Percentiles rank a stretch among this genome's conserved stretches.
phyloP scores from a whole-genome alignment of 768 basidiomycete species.

The Lactarius sp. region DNA sequence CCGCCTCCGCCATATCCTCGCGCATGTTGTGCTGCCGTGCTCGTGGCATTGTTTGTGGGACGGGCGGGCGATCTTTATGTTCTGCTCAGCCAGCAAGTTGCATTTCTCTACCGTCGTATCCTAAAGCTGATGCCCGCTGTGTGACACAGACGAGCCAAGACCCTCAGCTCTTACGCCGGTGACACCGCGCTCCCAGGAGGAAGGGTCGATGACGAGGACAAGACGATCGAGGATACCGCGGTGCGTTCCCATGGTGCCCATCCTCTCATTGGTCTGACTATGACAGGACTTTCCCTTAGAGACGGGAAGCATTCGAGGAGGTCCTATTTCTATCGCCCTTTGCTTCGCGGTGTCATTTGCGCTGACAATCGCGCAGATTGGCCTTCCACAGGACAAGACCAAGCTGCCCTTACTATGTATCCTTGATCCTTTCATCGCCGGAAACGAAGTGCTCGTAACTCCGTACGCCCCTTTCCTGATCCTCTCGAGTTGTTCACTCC shows the following conservation, averaged over 20 bases:
- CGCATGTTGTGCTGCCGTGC: constrained; percentile 63
- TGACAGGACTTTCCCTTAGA: constrained; percentile 36
- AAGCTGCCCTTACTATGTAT: constrained; percentile 74
- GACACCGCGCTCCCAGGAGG: constrained; percentile 90
- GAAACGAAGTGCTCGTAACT: constrained; percentile 68
- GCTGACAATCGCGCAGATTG: constrained; percentile 50
- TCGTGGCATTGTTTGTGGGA: constrained; percentile 83
- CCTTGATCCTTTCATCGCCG: constrained; percentile 74
- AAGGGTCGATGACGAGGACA: constrained; percentile 65
- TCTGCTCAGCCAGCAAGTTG: constrained; percentile 66
- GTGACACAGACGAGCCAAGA: constrained; percentile 58
- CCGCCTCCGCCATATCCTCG: constrained; percentile 42
- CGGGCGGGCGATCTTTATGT: constrained; percentile 82
- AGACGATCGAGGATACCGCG: constrained; percentile 71
- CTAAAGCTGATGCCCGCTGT: not conserved
- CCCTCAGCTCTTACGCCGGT: constrained; percentile 72
- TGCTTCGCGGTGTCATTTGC: not conserved
- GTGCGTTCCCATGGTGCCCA: constrained; percentile 39
- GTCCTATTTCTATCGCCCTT: constrained; percentile 35
- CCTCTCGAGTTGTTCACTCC: not conserved
- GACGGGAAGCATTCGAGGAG: constrained; percentile 90
- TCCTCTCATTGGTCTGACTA: not conserved
- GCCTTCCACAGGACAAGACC: constrained; percentile 64
- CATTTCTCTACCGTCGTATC: not conserved
- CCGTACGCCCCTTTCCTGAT: constrained; percentile 54